Evolutionary conservation across 2,329 filamentous ascomycete species (phyloP), one percentile per base, ranked within the genome.

Genomic region (Beauveria sp.): DNA sequence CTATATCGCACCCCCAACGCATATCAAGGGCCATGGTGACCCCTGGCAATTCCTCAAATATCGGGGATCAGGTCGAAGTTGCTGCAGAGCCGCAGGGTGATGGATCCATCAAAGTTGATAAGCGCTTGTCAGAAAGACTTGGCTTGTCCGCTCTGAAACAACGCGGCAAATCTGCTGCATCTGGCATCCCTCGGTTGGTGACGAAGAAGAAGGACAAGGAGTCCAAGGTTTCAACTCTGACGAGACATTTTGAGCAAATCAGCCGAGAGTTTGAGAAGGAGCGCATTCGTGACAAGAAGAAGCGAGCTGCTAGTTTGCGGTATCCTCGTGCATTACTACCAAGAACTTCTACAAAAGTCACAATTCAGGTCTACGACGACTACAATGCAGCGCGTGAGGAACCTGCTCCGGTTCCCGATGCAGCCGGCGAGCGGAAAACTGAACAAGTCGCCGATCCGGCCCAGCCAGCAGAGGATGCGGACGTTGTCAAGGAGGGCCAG

Each of bases 221-320:
- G 58, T 85, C 90, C 3, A 90, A 89, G 68, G 95, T 99, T 2
- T 96, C 92, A 9, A 92, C 88, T n/a, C 80, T 99, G 55, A 91
- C 95, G 20, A 91, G 91, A 67, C 95, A 98, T 72, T 98, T 99
- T 71, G 96, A 99, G 74, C 93, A 98, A 73, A 81, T 99, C 62
- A 97, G 92, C 68, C 88, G 93, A 26, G 96, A 99, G 70, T 99
- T 99, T 67, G 92, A 97, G 71, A 96, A 93, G 69, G 93, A 99
- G 75, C 85, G 95, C 50, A 84, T 96, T 67, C 88, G 90, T 54
- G 93, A 98, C 72, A 86, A 90, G 66, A 88, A 88, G 68, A 89
- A 92, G 72, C 81, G 91, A 63, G 90, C 91, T 28, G 89, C 90
- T 51, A 91, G 88, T 69, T 87, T 89, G 70, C 79, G 82, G 49